Evolutionary conservation across 176 grass and related monocot species (phyloP).

Genomic region (Carex kokanica): DNA sequence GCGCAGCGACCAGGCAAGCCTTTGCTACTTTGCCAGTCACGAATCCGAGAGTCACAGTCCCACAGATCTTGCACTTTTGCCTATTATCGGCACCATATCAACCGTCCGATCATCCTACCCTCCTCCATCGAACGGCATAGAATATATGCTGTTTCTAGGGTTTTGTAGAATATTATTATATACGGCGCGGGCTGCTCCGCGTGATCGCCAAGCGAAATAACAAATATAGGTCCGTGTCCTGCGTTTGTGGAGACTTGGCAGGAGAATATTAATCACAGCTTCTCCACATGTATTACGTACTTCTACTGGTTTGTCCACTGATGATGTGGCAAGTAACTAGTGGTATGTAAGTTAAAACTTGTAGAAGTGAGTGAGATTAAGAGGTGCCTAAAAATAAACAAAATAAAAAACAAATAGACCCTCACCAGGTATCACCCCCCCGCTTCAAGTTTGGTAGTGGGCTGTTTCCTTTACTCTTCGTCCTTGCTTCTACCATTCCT

Average conservation of each 20-base stretch:
- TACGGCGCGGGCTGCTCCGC: conserved; percentile 1
- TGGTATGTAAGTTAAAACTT: too few relatives aligned
- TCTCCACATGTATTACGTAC: not conserved
- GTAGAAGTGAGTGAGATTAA: not conserved
- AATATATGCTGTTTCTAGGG: conserved; percentile 19
- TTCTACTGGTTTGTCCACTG: not conserved
- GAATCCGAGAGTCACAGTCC: not conserved
- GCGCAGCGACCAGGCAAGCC: too few relatives aligned
- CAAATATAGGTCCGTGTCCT: not conserved
- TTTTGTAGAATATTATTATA: conserved; percentile 2
- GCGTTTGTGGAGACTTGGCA: not conserved
- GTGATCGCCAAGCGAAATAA: conserved; percentile 9
- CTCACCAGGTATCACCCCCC: conserved; percentile 17
- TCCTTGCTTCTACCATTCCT: not conserved
- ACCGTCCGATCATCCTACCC: not conserved
- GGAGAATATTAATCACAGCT: not conserved
- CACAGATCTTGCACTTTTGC: not conserved
- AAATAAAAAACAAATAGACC: not conserved
- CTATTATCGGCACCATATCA: not conserved
- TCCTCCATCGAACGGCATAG: not conserved
- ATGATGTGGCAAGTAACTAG: not conserved
- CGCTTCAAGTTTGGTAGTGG: not conserved
- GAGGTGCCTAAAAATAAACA: not conserved
- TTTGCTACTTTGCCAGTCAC: too few relatives aligned
- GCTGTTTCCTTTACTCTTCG: conserved; percentile 6